A percentile compares a stretch with the other conserved stretches of the same genome.
These are phyloP conservation scores for Ramalina peruviana DNA, from an alignment of 495 filamentous ascomycete genomes.

Conservation along the genomic window DNA sequence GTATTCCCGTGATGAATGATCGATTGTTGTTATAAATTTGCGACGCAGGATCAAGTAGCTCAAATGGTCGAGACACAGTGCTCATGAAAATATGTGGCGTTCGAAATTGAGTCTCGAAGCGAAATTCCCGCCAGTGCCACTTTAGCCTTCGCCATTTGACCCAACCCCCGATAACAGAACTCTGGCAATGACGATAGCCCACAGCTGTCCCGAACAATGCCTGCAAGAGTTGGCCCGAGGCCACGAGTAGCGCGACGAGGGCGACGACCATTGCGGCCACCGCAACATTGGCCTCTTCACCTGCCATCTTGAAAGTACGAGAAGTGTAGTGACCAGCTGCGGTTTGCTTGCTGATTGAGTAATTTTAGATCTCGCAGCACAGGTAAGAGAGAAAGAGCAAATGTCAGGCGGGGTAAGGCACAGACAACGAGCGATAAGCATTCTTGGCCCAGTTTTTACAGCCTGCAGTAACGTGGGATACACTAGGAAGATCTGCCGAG, in stretches of 20 bases:
- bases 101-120: constrained; percentile 20
- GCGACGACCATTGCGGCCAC: constrained; percentile 20
- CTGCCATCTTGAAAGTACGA: background rate
- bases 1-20: background rate
- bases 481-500: too few species aligned
- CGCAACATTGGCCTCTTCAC: constrained; percentile 5
- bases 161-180: constrained; percentile 24
- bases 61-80: too few species aligned
- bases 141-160: constrained; percentile 12
- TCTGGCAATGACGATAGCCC: constrained; percentile 23
- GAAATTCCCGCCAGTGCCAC: constrained; percentile 21
- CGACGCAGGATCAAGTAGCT: too few species aligned
- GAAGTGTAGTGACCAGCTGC: too few species aligned
- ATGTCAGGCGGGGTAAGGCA: too few species aligned
- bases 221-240: constrained; percentile 19
- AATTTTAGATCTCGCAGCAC: too few species aligned
- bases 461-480: too few species aligned
- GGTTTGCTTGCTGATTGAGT: too few species aligned
- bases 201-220: constrained; percentile 26
- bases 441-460: too few species aligned
- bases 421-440: too few species aligned
- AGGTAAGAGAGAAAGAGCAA: too few species aligned
- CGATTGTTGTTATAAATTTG: background rate
- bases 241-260: constrained; percentile 22
- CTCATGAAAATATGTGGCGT: too few species aligned